A percentile compares a stretch with the other conserved stretches of the same genome.
These are phyloP conservation scores for Cladosporium sp. DNA, from an alignment of 2,329 filamentous ascomycete genomes.

Conservation along the genomic window DNA sequence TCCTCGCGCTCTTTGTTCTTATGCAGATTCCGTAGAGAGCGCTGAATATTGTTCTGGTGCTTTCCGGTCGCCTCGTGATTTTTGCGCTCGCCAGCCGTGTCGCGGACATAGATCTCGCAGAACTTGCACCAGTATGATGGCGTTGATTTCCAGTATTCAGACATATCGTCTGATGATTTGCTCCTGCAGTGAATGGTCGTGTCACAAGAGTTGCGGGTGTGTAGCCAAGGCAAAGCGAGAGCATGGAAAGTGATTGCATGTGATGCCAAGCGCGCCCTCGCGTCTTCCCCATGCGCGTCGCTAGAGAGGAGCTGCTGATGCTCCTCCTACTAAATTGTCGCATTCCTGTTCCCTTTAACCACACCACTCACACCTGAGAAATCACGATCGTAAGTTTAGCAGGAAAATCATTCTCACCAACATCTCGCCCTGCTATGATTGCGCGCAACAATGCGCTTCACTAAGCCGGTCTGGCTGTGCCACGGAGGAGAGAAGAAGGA, in stretches of 20 bases:
- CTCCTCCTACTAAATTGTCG: not conserved
- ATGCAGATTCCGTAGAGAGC: constrained; percentile 84
- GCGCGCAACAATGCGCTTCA: constrained; percentile 51
- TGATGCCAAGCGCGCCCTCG: not conserved
- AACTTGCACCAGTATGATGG: constrained; percentile 98
- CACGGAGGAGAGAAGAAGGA: constrained; percentile 97
- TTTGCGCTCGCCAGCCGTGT: constrained; percentile 82
- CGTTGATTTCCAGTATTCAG: constrained; percentile 98
- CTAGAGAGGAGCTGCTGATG: not conserved
- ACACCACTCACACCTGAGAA: not conserved
- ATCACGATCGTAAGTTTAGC: not conserved
- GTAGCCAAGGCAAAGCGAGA: not conserved
- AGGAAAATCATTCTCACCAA: not conserved
- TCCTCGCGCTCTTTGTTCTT: constrained; percentile 75
- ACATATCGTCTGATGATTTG: constrained; percentile 53
- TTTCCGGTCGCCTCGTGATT: constrained; percentile 33
- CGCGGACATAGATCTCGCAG: constrained; percentile 83
- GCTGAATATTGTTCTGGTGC: constrained; percentile 67
- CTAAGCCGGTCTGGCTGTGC: constrained; percentile 93
- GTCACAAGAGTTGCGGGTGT: not conserved
- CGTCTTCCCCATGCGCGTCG: not conserved
- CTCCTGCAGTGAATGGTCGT: not conserved
- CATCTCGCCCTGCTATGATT: not conserved
- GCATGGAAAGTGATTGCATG: not conserved
- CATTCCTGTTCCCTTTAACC: not conserved